phyloP scores from a whole-genome alignment of 768 basidiomycete species.

The Lactifluus subvellereus region DNA sequence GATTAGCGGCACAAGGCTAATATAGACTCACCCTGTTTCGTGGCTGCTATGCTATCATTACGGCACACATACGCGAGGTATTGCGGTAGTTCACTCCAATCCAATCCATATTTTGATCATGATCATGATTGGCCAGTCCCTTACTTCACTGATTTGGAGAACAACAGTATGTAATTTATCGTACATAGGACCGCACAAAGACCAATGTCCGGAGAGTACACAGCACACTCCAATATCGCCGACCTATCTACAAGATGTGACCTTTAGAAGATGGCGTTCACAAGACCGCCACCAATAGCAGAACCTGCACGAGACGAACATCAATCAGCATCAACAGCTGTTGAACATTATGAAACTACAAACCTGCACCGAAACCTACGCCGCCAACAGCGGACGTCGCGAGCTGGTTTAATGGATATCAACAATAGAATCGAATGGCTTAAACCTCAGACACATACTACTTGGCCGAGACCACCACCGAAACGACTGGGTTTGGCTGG shows the following conservation, averaged over 20 bases:
- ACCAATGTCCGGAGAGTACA: not conserved
- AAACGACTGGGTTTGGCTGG: slow-evolving; percentile 17
- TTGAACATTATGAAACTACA: slow-evolving; percentile 25
- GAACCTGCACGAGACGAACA: slow-evolving; percentile 33
- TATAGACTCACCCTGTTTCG: not conserved
- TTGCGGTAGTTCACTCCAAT: not conserved
- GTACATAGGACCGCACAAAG: not conserved
- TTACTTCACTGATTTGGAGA: too few relatives aligned
- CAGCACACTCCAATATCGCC: not conserved
- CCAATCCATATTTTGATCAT: too few relatives aligned
- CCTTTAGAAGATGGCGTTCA: slow-evolving; percentile 43
- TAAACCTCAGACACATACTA: slow-evolving; percentile 11
- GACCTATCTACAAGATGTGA: not conserved
- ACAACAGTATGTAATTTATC: too few relatives aligned
- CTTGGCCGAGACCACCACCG: slow-evolving; percentile 13
- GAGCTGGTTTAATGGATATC: slow-evolving; percentile 26
- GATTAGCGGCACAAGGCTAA: not conserved
- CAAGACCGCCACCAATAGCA: slow-evolving; percentile 47
- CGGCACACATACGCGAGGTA: not conserved
- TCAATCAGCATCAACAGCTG: not conserved
- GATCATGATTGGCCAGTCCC: too few relatives aligned
- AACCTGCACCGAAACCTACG: slow-evolving; percentile 72
- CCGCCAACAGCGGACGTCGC: slow-evolving; percentile 48
- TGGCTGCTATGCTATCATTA: slow-evolving; percentile 1
- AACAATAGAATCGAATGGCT: not conserved